Evolutionary conservation across 2,329 filamentous ascomycete species (phyloP).

Genomic region (Pseudogymnoascus pannorum): DNA sequence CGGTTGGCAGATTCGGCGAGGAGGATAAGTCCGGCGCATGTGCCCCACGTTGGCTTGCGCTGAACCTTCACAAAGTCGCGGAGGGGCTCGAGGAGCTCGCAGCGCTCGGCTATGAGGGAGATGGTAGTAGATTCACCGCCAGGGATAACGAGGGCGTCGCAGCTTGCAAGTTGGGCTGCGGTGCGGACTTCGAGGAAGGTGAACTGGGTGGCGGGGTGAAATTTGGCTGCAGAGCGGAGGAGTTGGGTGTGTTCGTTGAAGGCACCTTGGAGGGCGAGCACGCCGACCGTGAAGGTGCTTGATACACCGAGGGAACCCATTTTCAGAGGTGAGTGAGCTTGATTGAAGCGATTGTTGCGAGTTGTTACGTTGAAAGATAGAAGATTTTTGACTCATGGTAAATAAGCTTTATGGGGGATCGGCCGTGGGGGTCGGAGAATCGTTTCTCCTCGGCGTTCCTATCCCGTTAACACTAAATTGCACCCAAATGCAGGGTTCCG

Average conservation of each 20-base stretch:
- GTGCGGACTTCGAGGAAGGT: slow-evolving; percentile 62
- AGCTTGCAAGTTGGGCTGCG: slow-evolving; percentile 58
- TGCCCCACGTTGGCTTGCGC: slow-evolving; percentile 86
- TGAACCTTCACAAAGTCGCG: slow-evolving; percentile 80
- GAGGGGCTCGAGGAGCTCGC: slow-evolving; percentile 74
- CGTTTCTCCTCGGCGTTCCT: slow-evolving; percentile 6
- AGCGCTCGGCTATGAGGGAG: slow-evolving; percentile 75
- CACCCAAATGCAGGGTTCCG: slow-evolving; percentile 1
- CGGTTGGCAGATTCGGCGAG: slow-evolving; percentile 81
- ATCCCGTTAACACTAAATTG: slow-evolving; percentile 1
- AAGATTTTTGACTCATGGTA: slow-evolving; percentile 6
- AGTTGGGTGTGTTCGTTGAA: slow-evolving; percentile 83
- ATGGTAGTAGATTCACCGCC: slow-evolving; percentile 95
- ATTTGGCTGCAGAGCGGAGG: slow-evolving; percentile 53
- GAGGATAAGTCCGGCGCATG: slow-evolving; percentile 88
- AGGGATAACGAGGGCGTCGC: slow-evolving; percentile 80
- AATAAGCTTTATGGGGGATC: slow-evolving; percentile 9
- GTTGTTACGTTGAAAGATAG: not conserved
- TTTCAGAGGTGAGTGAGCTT: not conserved
- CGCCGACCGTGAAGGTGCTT: slow-evolving; percentile 46
- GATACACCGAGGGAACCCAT: slow-evolving; percentile 17
- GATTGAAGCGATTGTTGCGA: not conserved
- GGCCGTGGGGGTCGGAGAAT: slow-evolving; percentile 3
- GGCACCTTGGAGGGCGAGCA: slow-evolving; percentile 78
- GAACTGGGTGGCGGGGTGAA: slow-evolving; percentile 11